Conservation (phyloP, 805 yeast species). For the Spathaspora sp. region DNA sequence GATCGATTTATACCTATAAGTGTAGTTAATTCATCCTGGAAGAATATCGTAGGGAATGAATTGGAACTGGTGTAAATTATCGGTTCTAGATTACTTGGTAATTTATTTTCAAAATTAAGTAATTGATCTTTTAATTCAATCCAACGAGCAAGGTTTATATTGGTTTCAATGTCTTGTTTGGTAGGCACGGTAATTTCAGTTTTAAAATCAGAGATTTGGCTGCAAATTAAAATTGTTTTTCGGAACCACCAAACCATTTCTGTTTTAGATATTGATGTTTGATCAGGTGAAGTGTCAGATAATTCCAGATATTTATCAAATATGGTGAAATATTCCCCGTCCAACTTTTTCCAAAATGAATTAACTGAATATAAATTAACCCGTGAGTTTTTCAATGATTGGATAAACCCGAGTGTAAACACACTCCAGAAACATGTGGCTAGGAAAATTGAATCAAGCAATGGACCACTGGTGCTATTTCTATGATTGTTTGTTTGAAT, state of each 20-base stretch:
- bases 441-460: slow-evolving; percentile 26
- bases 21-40: slow-evolving; percentile 34
- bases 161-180: slow-evolving; percentile 20
- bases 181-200: slow-evolving; percentile 22
- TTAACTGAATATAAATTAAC: slow-evolving; percentile 32
- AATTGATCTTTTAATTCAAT: slow-evolving; percentile 19
- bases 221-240: slow-evolving; percentile 23
- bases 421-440: slow-evolving; percentile 36
- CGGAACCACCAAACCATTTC: slow-evolving; percentile 35
- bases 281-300: background rate
- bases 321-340: slow-evolving; percentile 25
- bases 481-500: slow-evolving; percentile 13
- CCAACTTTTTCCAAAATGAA: slow-evolving; percentile 29
- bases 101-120: slow-evolving; percentile 24
- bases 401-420: slow-evolving; percentile 30
- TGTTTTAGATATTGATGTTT: slow-evolving; percentile 2
- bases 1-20: slow-evolving; percentile 26
- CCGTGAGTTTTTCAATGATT: slow-evolving; percentile 27
- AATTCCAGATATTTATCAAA: slow-evolving; percentile 7
- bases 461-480: slow-evolving; percentile 12
- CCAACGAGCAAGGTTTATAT: slow-evolving; percentile 24
- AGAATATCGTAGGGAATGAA: slow-evolving; percentile 31
- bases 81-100: slow-evolving; percentile 31
- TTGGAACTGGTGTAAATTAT: slow-evolving; percentile 22
- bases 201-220: slow-evolving; percentile 27